Evolutionary conservation across 768 basidiomycete species (phyloP), one percentile per base, ranked within the genome.

Genomic region (Lentinus brumalis): DNA sequence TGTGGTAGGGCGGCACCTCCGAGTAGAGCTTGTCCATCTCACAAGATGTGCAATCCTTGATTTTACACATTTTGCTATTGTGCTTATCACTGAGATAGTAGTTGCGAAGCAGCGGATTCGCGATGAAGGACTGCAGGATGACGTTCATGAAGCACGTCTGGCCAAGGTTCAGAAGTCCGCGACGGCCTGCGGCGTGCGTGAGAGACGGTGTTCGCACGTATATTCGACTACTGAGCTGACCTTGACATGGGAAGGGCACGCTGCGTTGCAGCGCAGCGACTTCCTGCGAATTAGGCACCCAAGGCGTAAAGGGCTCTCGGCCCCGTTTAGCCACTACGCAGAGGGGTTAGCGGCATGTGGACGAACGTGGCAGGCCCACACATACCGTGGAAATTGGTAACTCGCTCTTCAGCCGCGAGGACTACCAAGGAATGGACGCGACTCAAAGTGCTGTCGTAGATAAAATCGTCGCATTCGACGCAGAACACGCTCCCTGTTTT

Each of bases 121-220:
- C 90, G 8, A 92, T 79, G 67, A 98, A 88, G 12, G 85, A 86
- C 73, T 98, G 96, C 11, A 98, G 81, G 21, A 97, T 86, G 53
- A 89, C 94, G 64, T 94, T 96, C 67, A 98, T 81, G 76, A 94
- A 98, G 70, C 96, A 98, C 0, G 95, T 98, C 72, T 94, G 89
- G 1, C 94, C 93, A 0, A 96, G 84, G 73, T 96, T 96, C 45
- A 94, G 76, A 3, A 96, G 79, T 0, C 94, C 94, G 59, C 91
- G 81, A n/a, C 91, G 86, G 53, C 87, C 92, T 92, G 56, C 11
- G 31, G 5, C 44, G 45, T 54, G 16, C 29, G 45, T 67, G 29
- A 58, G 59, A 18, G 3, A 3, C 12, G n/a, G 5, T 5, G 9
- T 26, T 26, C 46, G 10, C 38, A 52, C 18, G 6, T 26, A 26